A percentile compares a stretch with the other conserved stretches of the same genome.
phyloP scores from a whole-genome alignment of 805 yeast species.

The Cyberlindnera xylosilytica region DNA sequence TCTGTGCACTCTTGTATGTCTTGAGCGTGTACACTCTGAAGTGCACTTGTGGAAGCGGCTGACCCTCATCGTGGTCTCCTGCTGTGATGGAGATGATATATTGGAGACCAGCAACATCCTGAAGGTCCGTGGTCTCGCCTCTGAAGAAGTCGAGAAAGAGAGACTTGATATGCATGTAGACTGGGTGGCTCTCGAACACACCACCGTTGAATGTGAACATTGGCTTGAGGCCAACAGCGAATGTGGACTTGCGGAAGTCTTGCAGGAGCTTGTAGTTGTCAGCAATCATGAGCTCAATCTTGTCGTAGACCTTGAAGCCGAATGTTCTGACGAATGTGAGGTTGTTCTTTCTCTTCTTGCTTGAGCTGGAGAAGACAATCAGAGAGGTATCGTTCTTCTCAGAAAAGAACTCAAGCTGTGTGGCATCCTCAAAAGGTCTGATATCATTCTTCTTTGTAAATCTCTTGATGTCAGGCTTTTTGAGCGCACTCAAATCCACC shows the following conservation, averaged over 20 bases:
- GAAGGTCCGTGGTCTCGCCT: slow-evolving; percentile 74
- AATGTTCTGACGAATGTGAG: slow-evolving; percentile 87
- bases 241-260: slow-evolving; percentile 79
- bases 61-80: slow-evolving; percentile 70
- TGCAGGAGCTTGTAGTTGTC: slow-evolving; percentile 66
- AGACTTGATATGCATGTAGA: slow-evolving; percentile 80
- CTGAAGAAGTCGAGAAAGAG: slow-evolving; percentile 87
- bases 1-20: slow-evolving; percentile 79
- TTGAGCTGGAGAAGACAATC: slow-evolving; percentile 71
- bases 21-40: slow-evolving; percentile 90
- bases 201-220: slow-evolving; percentile 93
- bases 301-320: slow-evolving; percentile 86
- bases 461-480: slow-evolving; percentile 86
- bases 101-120: slow-evolving; percentile 94
- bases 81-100: slow-evolving; percentile 79
- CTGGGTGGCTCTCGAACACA: slow-evolving; percentile 85
- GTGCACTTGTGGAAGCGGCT: slow-evolving; percentile 71
- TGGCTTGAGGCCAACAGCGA: slow-evolving; percentile 88
- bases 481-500: slow-evolving; percentile 84
- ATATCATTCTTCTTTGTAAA: slow-evolving; percentile 86
- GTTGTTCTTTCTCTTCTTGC: slow-evolving; percentile 91
- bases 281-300: slow-evolving; percentile 82
- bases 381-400: slow-evolving; percentile 92
- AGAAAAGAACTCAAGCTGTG: slow-evolving; percentile 83
- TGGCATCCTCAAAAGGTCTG: slow-evolving; percentile 88